phyloP scores from a whole-genome alignment of 805 yeast genomes.

The Ogataea naganishii region DNA sequence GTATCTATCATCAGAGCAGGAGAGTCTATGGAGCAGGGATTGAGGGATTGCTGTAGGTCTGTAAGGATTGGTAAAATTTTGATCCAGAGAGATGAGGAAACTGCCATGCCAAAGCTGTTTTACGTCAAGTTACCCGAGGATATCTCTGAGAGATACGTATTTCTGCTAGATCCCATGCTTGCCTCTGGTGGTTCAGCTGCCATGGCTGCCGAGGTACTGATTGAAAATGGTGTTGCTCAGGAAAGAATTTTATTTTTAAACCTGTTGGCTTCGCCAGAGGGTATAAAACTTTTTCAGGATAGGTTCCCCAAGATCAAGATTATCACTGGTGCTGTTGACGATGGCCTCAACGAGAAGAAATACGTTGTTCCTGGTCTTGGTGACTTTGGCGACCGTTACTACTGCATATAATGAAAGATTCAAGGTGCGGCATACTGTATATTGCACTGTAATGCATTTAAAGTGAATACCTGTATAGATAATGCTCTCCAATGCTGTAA shows the following conservation, averaged over 20 bases:
- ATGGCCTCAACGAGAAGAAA: constrained; percentile 74
- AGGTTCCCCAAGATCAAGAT: constrained; percentile 79
- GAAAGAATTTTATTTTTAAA: constrained; percentile 87
- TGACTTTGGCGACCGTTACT: constrained; percentile 97
- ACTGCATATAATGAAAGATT: constrained; percentile 85
- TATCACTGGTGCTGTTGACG: constrained; percentile 91
- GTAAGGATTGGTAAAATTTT: constrained; percentile 94
- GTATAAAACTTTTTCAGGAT: constrained; percentile 67
- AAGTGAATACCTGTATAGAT: no score
- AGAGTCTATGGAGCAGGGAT: constrained; percentile 97
- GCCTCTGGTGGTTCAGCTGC: constrained; percentile 99
- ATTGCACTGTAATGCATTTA: no score
- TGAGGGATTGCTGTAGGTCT: constrained; percentile 93
- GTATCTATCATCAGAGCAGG: constrained; percentile 98
- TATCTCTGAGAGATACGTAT: constrained; percentile 79
- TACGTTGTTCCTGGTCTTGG: constrained; percentile 93
- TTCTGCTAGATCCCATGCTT: constrained; percentile 91
- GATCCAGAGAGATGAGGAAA: constrained; percentile 97
- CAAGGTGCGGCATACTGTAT: no score
- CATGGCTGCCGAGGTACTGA: constrained; percentile 90
- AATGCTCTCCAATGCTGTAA: no score
- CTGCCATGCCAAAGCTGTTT: constrained; percentile 84
- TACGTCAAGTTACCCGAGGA: constrained; percentile 94
- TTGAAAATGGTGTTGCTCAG: constrained; percentile 77
- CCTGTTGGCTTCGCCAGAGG: constrained; percentile 92